Conservation (phyloP, 2,329 filamentous ascomycete species). For the Nigrograna mackinnonii region DNA sequence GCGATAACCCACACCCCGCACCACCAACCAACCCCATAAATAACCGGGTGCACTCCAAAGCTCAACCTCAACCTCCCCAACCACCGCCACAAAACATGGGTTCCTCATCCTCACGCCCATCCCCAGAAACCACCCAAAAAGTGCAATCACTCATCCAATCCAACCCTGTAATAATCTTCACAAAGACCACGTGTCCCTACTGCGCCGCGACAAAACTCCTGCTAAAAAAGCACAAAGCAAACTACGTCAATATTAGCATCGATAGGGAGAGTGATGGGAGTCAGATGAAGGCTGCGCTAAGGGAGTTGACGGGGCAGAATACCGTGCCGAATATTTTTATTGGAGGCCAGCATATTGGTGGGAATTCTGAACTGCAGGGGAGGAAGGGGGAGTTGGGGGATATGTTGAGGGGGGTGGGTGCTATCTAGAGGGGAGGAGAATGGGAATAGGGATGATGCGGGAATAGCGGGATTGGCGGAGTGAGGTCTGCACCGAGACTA, state of each 20-base stretch:
- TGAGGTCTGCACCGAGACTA: too few relatives aligned
- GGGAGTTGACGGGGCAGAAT: slow-evolving; percentile 78
- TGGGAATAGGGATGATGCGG: too few relatives aligned
- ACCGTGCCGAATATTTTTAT: slow-evolving; percentile 98
- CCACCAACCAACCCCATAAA: too few relatives aligned
- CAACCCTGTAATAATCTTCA: slow-evolving; percentile 91
- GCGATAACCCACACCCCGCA: too few relatives aligned
- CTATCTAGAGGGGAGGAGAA: too few relatives aligned
- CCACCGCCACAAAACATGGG: too few relatives aligned
- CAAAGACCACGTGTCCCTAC: slow-evolving; percentile 97
- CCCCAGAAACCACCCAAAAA: slow-evolving; percentile 76
- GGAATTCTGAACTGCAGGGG: slow-evolving; percentile 86
- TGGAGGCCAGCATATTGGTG: slow-evolving; percentile 86
- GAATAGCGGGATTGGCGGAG: too few relatives aligned
- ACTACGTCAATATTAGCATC: slow-evolving; percentile 78
- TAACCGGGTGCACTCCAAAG: too few relatives aligned
- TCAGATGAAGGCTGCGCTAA: slow-evolving; percentile 81
- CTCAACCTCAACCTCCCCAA: too few relatives aligned
- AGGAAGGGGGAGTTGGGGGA: slow-evolving; percentile 69
- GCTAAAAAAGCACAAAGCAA: slow-evolving; percentile 70
- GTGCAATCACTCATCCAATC: slow-evolving; percentile 86
- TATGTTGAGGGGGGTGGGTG: slow-evolving; percentile 67
- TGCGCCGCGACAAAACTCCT: slow-evolving; percentile 79
- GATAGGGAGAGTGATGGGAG: slow-evolving; percentile 86
- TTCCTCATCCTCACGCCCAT: slow-evolving; percentile 67